Evolutionary conservation across 257 asterid genomes (phyloP).

Genomic region (Ballota nigra): DNA sequence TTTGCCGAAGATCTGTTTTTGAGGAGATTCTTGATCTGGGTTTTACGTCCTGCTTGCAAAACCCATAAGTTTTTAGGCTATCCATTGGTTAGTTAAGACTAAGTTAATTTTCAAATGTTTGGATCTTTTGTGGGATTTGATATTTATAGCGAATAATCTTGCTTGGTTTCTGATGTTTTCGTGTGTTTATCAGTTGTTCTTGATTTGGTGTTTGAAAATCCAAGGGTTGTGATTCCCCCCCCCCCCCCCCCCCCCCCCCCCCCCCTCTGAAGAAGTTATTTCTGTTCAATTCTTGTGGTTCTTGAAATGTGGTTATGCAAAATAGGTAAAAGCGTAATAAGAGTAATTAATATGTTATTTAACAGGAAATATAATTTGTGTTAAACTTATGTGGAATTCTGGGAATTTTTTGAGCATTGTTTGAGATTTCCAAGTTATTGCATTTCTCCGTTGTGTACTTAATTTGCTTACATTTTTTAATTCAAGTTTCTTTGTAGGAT

Average conservation of each 20-base stretch:
- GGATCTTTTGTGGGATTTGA: slow-evolving; percentile 16
- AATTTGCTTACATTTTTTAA: neutral
- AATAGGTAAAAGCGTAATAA: slow-evolving; percentile 1
- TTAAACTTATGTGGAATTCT: neutral
- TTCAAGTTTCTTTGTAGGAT: slow-evolving; percentile 17
- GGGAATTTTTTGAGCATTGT: neutral
- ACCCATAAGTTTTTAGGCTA: slow-evolving; percentile 12
- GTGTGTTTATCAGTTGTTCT: slow-evolving; percentile 13
- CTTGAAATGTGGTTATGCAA: slow-evolving; percentile 7
- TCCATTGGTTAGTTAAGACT: neutral
- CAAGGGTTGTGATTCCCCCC: neutral
- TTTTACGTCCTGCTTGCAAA: slow-evolving; percentile 26
- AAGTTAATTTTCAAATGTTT: neutral
- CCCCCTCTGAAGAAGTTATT: slow-evolving; percentile 5
- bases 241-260: neutral
- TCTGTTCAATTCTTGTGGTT: neutral
- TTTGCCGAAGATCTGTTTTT: slow-evolving; percentile 32
- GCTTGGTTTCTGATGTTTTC: slow-evolving; percentile 5
- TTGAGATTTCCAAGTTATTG: neutral
- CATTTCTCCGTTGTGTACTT: too few relatives aligned
- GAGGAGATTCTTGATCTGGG: slow-evolving; percentile 41
- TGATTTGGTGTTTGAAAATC: slow-evolving; percentile 16
- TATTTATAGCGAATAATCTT: slow-evolving; percentile 1
- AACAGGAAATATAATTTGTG: neutral
- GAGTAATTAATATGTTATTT: slow-evolving; percentile 1